These are phyloP conservation scores for Penicillium steckii DNA, from an alignment of 495 filamentous ascomycete species.

Conservation along the genomic window DNA sequence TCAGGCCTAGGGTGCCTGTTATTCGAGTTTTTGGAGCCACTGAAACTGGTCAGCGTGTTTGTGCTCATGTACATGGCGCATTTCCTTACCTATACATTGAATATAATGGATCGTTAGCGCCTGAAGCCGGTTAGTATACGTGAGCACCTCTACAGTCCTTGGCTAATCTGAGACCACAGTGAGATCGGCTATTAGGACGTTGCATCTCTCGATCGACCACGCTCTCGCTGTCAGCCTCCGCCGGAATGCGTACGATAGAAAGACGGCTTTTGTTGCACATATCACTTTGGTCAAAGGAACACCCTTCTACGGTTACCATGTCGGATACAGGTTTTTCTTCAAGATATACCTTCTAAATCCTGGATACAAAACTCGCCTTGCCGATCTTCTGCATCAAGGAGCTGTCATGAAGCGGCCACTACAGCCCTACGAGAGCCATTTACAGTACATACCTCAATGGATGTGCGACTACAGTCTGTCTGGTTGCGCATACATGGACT, in stretches of 20 bases:
- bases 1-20: conserved; percentile 74
- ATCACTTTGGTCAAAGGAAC: conserved; percentile 90
- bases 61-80: conserved; percentile 92
- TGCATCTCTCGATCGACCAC: conserved; percentile 82
- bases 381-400: conserved; percentile 82
- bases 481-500: conserved; percentile 84
- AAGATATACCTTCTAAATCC: conserved; percentile 95
- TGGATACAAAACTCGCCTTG: conserved; percentile 72
- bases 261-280: conserved; percentile 75
- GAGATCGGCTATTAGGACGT: conserved; percentile 62
- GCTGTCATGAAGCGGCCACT: conserved; percentile 76
- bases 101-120: conserved; percentile 69
- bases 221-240: conserved; percentile 80
- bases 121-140: conserved; percentile 58
- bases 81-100: conserved; percentile 93
- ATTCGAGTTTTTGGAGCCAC: conserved; percentile 91
- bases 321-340: conserved; percentile 87
- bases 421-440: conserved; percentile 90
- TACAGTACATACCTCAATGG: conserved; percentile 91
- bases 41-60: conserved; percentile 93
- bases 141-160: not conserved
- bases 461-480: conserved; percentile 98
- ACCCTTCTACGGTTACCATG: conserved; percentile 93
- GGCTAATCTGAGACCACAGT: conserved; percentile 44
- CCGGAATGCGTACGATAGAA: conserved; percentile 66